Conservation (phyloP, 148 eudicot genomes). For the Rhododendron henanense region DNA sequence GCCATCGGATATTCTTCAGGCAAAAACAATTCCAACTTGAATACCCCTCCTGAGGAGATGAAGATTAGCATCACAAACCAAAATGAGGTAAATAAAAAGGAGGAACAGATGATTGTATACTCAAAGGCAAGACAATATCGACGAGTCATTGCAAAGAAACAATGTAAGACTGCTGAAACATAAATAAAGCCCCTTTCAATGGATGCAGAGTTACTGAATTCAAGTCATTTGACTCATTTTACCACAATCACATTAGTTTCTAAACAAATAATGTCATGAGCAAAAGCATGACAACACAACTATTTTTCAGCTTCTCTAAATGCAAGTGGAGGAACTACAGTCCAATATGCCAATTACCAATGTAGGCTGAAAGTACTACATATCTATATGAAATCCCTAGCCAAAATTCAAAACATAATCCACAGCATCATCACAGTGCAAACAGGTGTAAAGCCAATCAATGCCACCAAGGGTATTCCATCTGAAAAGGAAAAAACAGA, state of each 20-base stretch:
- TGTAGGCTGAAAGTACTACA: background rate
- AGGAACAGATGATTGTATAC: background rate
- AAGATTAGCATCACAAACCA: background rate
- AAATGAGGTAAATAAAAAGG: background rate
- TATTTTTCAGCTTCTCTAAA: background rate
- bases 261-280: background rate
- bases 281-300: background rate
- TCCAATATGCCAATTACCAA: background rate
- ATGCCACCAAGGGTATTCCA: background rate
- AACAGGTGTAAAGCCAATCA: background rate
- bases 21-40: conserved; percentile 90
- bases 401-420: background rate
- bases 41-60: conserved; percentile 69
- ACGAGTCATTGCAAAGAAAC: background rate
- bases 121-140: background rate
- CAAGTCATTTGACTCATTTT: background rate
- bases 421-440: background rate
- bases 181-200: background rate
- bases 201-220: background rate
- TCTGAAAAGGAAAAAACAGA: background rate
- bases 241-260: background rate
- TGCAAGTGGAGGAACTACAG: background rate
- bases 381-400: background rate
- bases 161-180: background rate
- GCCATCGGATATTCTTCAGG: conserved; percentile 99